Conservation (phyloP, 2,329 filamentous ascomycete species). For the Stemphylium lycopersici region DNA sequence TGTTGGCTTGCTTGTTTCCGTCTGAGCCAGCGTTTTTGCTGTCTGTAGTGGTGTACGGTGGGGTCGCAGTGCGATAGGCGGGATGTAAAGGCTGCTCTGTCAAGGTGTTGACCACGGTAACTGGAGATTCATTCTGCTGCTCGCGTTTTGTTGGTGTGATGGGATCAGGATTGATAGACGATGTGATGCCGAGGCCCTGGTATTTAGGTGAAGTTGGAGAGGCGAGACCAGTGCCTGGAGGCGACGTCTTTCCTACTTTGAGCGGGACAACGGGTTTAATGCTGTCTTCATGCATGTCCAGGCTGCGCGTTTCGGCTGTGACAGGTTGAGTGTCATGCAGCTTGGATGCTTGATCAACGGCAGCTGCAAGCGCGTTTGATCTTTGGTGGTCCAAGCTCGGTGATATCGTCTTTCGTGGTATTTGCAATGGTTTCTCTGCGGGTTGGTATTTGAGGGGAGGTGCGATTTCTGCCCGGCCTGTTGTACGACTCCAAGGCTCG, state of each 20-base stretch:
- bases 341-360: constrained; percentile 23
- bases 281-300: constrained; percentile 43
- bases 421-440: constrained; percentile 61
- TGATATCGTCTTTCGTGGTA: constrained; percentile 46
- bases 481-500: constrained; percentile 73
- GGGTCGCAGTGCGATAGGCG: constrained; percentile 30
- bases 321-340: constrained; percentile 40
- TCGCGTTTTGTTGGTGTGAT: constrained; percentile 35
- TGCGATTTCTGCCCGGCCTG: constrained; percentile 69
- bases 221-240: constrained; percentile 38
- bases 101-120: constrained; percentile 15
- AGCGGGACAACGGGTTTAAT: constrained; percentile 53
- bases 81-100: constrained; percentile 22
- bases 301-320: constrained; percentile 30
- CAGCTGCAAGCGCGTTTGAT: constrained; percentile 36
- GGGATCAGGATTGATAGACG: constrained; percentile 38
- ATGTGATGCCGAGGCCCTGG: constrained; percentile 31
- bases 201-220: constrained; percentile 38
- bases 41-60: constrained; percentile 30
- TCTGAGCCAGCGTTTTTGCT: constrained; percentile 25
- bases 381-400: constrained; percentile 24
- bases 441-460: constrained; percentile 68
- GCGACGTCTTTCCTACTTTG: constrained; percentile 49
- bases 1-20: constrained; percentile 24
- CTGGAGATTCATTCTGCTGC: constrained; percentile 21